These are phyloP conservation scores for Penicillium macrosclerotiorum DNA, from an alignment of 495 filamentous ascomycete genomes.

Conservation along the genomic window DNA sequence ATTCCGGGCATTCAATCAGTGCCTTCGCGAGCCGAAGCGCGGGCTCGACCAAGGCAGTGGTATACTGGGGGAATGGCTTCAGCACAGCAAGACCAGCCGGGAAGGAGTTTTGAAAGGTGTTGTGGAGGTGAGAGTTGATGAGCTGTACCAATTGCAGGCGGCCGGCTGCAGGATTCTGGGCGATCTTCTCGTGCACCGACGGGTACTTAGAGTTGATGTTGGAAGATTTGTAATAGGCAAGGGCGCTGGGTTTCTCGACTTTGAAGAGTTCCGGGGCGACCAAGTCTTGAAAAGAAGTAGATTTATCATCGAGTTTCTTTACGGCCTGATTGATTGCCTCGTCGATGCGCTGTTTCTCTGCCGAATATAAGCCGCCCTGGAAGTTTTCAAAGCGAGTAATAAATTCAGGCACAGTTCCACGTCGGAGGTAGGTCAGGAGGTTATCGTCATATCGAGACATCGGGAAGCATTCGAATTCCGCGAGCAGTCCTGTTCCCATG, in stretches of 20 bases:
- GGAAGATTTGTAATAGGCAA: constrained; percentile 77
- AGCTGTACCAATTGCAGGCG: constrained; percentile 64
- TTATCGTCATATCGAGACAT: constrained; percentile 79
- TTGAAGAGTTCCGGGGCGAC: constrained; percentile 58
- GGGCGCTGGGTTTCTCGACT: constrained; percentile 60
- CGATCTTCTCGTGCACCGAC: constrained; percentile 60
- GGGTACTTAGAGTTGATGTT: constrained; percentile 61
- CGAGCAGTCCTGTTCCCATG: constrained; percentile 83
- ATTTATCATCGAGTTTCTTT: constrained; percentile 50
- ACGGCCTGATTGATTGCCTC: constrained; percentile 65
- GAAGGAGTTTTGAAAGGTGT: constrained; percentile 80
- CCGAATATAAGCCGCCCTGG: constrained; percentile 70
- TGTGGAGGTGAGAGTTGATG: constrained; percentile 84
- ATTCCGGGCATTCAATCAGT: constrained; percentile 68
- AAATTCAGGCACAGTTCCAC: constrained; percentile 62
- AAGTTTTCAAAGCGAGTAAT: constrained; percentile 75
- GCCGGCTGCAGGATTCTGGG: constrained; percentile 52
- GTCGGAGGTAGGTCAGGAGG: constrained; percentile 66
- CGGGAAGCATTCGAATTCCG: constrained; percentile 76
- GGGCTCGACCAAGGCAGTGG: constrained; percentile 66
- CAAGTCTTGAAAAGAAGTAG: constrained; percentile 57
- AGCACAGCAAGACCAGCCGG: constrained; percentile 71
- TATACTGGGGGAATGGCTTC: constrained; percentile 71
- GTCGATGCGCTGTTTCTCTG: constrained; percentile 63
- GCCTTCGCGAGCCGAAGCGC: constrained; percentile 68